Percentiles rank a stretch among this genome's conserved stretches.
Conservation (phyloP, 2,329 filamentous ascomycete genomes). For the Pseudocercospora eumusae region DNA sequence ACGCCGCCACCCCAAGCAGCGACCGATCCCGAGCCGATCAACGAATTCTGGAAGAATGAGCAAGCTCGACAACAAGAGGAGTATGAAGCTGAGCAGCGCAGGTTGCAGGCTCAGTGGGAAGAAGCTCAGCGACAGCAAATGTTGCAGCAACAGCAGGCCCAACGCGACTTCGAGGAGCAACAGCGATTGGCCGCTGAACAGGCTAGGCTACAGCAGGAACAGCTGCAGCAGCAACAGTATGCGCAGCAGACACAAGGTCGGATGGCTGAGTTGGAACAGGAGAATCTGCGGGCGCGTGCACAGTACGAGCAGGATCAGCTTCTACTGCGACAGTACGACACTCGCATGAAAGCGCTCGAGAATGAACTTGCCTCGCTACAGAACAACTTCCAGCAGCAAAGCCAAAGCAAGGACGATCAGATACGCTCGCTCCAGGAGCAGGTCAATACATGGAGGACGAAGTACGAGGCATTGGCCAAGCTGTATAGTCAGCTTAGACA, state of each 20-base stretch:
- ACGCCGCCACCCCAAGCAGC: conserved; percentile 67
- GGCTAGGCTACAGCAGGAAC: conserved; percentile 86
- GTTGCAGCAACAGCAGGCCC: conserved; percentile 78
- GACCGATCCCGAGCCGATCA: conserved; percentile 89
- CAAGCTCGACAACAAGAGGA: conserved; percentile 88
- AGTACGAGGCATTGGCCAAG: conserved; percentile 95
- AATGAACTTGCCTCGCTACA: conserved; percentile 81
- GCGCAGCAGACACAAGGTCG: conserved; percentile 93
- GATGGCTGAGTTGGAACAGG: conserved; percentile 90
- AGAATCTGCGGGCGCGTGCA: conserved; percentile 89
- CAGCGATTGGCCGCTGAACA: conserved; percentile 85
- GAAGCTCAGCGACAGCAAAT: conserved; percentile 79
- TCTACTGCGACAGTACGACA: conserved; percentile 93
- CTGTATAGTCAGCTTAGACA: conserved; percentile 94
- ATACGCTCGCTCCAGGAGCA: conserved; percentile 91
- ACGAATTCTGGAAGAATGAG: conserved; percentile 97
- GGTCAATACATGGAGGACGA: conserved; percentile 94
- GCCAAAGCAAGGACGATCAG: conserved; percentile 88
- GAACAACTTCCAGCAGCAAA: conserved; percentile 80
- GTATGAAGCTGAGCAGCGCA: conserved; percentile 89
- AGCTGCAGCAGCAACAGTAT: conserved; percentile 82
- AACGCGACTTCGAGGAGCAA: conserved; percentile 95
- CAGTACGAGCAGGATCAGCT: conserved; percentile 98
- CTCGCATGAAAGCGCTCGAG: conserved; percentile 89
- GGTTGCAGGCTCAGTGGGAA: conserved; percentile 83